A percentile compares a stretch with the other conserved stretches of the same genome.
Conservation (phyloP, 371 early-diverging fungal genomes). For the Funneliformis caledonium region DNA sequence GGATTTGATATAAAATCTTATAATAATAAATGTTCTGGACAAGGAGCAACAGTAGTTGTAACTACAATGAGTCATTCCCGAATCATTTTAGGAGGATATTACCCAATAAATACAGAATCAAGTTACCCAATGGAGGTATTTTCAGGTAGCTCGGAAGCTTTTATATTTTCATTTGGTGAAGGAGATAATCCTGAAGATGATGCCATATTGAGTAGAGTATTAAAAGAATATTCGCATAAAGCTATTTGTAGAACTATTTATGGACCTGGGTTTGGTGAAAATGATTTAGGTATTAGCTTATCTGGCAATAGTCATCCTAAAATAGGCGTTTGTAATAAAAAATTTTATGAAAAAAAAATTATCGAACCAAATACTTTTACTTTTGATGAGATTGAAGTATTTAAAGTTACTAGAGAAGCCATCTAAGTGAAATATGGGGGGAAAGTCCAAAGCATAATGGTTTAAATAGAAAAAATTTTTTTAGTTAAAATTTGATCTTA, state of each 20-base stretch:
- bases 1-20: constrained; percentile 24
- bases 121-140: neutral
- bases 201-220: constrained; percentile 8
- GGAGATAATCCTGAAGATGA: neutral
- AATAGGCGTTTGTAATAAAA: neutral
- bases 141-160: neutral
- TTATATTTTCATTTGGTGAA: constrained; percentile 33
- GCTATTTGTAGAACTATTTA: constrained; percentile 15
- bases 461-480: too few species aligned
- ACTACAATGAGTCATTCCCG: constrained; percentile 10
- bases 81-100: constrained; percentile 35
- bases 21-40: constrained; percentile 14
- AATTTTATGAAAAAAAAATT: constrained; percentile 25
- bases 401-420: neutral
- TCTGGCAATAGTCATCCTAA: neutral
- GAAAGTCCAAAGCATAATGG: too few species aligned
- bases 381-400: constrained; percentile 18
- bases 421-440: neutral
- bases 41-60: constrained; percentile 34
- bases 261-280: constrained; percentile 14
- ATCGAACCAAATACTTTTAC: neutral
- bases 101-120: constrained; percentile 23
- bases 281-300: constrained; percentile 11
- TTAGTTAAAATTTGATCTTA: too few species aligned
- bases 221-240: neutral